Evolutionary conservation across 331 rosid genomes (phyloP).

Genomic region (Malus hybrid): DNA sequence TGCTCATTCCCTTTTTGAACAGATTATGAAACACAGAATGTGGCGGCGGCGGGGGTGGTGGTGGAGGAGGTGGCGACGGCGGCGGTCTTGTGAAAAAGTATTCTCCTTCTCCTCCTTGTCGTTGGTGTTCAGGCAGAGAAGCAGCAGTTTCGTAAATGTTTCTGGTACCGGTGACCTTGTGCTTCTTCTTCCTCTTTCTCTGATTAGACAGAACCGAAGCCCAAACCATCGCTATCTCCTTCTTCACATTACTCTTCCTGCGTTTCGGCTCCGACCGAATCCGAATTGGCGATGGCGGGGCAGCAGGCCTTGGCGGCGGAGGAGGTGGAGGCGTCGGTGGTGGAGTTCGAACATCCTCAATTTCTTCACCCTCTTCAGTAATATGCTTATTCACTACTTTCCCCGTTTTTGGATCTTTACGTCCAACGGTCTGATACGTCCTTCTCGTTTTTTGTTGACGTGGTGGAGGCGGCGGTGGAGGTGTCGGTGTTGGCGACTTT

Average conservation of each 20-base stretch:
- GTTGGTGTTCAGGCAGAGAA: conserved; percentile 19
- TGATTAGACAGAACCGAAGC: conserved; percentile 51
- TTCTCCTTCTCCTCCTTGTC: neutral
- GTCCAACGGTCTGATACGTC: conserved; percentile 13
- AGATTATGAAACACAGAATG: conserved; percentile 58
- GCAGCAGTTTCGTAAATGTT: conserved; percentile 15
- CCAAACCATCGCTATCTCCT: conserved; percentile 69
- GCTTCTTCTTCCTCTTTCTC: conserved; percentile 52
- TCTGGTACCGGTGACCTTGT: conserved; percentile 4
- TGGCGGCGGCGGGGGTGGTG: conserved; percentile 60
- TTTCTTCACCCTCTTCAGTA: conserved; percentile 6
- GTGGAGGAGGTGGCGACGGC: conserved; percentile 34
- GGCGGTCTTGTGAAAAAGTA: conserved; percentile 11
- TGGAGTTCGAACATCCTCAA: conserved; percentile 13
- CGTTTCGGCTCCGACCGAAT: conserved; percentile 35
- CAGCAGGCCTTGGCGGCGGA: conserved; percentile 26
- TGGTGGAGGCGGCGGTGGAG: conserved; percentile 34
- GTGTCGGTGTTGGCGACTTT: conserved; percentile 28
- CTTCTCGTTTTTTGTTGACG: conserved; percentile 16
- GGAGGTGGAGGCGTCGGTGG: conserved; percentile 21
- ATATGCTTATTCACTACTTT: neutral
- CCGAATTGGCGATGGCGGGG: conserved; percentile 35
- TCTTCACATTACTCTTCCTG: conserved; percentile 60
- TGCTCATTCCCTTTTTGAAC: conserved; percentile 50
- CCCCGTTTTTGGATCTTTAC: conserved; percentile 16